Percentiles rank a stretch among this genome's conserved stretches.
Conservation (phyloP, 2,329 filamentous ascomycete genomes). For the Corinectria fuckeliana region DNA sequence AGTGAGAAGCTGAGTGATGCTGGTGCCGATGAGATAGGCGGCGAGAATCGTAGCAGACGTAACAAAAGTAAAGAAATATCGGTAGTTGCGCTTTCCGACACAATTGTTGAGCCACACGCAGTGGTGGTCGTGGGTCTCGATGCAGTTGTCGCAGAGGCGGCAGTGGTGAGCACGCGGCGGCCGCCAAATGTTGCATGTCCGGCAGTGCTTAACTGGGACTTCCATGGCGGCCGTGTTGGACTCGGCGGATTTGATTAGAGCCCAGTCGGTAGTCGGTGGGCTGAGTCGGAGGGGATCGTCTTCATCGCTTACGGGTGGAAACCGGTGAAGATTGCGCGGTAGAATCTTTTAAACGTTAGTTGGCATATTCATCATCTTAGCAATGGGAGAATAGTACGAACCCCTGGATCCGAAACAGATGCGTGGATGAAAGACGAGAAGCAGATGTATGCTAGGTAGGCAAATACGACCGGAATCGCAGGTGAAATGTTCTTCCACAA, state of each 20-base stretch:
- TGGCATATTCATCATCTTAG: neutral
- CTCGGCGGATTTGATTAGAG: constrained; percentile 82
- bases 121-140: constrained; percentile 97
- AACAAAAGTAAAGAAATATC: constrained; percentile 95
- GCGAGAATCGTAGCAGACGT: constrained; percentile 78
- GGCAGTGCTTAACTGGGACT: constrained; percentile 97
- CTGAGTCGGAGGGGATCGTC: constrained; percentile 83
- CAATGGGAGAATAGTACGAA: constrained; percentile 56
- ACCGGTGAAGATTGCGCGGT: constrained; percentile 88
- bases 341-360: constrained; percentile 69
- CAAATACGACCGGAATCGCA: constrained; percentile 87
- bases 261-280: constrained; percentile 92
- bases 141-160: constrained; percentile 93
- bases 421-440: constrained; percentile 94
- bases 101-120: constrained; percentile 99
- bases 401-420: constrained; percentile 89
- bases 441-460: constrained; percentile 88
- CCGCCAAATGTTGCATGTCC: constrained; percentile 96
- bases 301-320: constrained; percentile 76
- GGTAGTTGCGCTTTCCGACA: constrained; percentile 94
- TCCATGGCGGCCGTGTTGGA: constrained; percentile 88
- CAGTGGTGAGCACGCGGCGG: constrained; percentile 96
- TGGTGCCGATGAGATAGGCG: constrained; percentile 77
- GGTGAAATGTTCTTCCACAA: constrained; percentile 87
- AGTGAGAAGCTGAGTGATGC: constrained; percentile 79